Base-by-base conservation (phyloP, 2,329 filamentous ascomycete genomes). In the Chrysosporium keratinophilum region DNA sequence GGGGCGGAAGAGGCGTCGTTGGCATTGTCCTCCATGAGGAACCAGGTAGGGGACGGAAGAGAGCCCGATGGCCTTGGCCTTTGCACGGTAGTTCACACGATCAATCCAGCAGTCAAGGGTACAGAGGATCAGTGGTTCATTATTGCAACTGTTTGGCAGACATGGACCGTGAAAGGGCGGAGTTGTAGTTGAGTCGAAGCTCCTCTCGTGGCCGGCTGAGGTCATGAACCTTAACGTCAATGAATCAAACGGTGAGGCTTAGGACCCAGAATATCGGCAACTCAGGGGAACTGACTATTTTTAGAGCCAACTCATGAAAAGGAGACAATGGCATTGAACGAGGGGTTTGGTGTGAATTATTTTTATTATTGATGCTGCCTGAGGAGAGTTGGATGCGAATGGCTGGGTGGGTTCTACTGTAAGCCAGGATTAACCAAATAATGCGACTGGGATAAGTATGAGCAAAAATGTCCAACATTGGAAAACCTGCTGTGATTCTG, bases 11-110 rank as follows among this genome's bases (percentile, higher is more conserved):
- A 53, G 33, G 62, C 54, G 14, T 65, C 63, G 40, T 59, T 58
- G 44, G 62, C 58, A 44, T 65, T 61, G 56, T 61, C 61, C 54
- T 70, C 69, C 70, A 72, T 72, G 12, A 28, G 7, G 46, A 20
- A 31, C 12, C 9, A 23, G 33, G 39, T n/a, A n/a, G 7, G 7
- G n/a, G 14, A 20, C 2, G 28, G 19, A 10, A 40, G 45, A 1
- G n/a, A 15, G 14, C 23, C 23, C 39, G 42, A 43, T 34, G 48
- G 39, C 28, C 34, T 49, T 20, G 39, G 14, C 14, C 12, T n/a
- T 37, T 37, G 35, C 23, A 28, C 23, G 35, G 10, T 12, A 10
- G 12, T 39, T 48, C 45, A 37, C 39, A 39, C 2, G 39, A 15
- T 2, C 23, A 2, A 31, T n/a, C 10, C 15, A 35, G 12, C 28